Evolutionary conservation across 352 stramenopile genomes (phyloP).

Genomic region (Phytophthora capsici): DNA sequence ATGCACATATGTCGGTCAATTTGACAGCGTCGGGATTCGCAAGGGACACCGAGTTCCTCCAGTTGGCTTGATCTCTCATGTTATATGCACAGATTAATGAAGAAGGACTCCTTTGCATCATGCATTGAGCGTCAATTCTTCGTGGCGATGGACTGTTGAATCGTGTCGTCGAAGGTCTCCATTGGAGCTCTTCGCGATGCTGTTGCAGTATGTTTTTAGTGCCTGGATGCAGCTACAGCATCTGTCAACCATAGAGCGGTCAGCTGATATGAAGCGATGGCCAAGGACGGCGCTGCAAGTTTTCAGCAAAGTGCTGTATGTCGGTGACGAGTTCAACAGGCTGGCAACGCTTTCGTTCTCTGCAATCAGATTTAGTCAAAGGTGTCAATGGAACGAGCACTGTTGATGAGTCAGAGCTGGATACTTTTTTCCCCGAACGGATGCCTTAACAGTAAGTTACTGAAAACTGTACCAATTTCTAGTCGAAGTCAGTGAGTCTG

Average conservation of each 20-base stretch:
- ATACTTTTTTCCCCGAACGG: not conserved
- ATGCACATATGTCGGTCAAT: slow-evolving; percentile 14
- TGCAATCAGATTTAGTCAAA: slow-evolving; percentile 2
- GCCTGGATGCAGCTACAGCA: slow-evolving; percentile 13
- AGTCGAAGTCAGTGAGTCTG: too few relatives aligned
- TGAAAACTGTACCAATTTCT: too few relatives aligned
- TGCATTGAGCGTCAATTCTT: not conserved
- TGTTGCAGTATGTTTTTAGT: slow-evolving; percentile 3
- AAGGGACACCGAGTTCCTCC: not conserved
- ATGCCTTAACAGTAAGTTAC: too few relatives aligned
- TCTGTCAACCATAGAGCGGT: slow-evolving; percentile 30
- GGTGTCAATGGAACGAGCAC: not conserved
- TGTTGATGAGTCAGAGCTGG: slow-evolving; percentile 13
- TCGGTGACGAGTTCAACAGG: slow-evolving; percentile 20
- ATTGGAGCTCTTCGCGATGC: not conserved
- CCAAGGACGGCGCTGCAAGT: not conserved
- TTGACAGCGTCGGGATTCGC: slow-evolving; percentile 3
- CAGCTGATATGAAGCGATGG: slow-evolving; percentile 29
- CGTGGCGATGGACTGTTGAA: not conserved
- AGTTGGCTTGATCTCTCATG: not conserved
- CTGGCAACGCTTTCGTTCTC: not conserved
- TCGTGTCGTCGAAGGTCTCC: slow-evolving; percentile 1
- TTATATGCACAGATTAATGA: too few relatives aligned
- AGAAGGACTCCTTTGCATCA: too few relatives aligned
- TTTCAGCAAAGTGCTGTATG: slow-evolving; percentile 8